Evolutionary conservation across 2,329 filamentous ascomycete species (phyloP).

Genomic region (Exophiala calicioides): DNA sequence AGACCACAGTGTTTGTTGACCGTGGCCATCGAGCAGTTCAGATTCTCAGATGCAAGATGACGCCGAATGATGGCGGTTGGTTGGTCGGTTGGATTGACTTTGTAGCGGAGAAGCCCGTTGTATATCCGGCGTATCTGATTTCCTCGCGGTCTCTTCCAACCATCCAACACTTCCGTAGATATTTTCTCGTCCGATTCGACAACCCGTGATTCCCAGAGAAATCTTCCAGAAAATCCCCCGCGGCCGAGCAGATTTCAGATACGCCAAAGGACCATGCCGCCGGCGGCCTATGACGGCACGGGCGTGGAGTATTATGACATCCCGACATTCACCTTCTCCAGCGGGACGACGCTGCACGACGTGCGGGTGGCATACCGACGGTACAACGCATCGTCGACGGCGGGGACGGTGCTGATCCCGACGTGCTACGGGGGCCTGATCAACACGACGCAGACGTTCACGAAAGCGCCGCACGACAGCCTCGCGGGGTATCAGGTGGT

Average conservation of each 20-base stretch:
- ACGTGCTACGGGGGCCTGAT: constrained; percentile 59
- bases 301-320: constrained; percentile 39
- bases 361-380: constrained; percentile 45
- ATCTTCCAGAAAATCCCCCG: no score
- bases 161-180: not conserved
- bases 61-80: no score
- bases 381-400: constrained; percentile 40
- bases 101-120: no score
- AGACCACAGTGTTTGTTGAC: no score
- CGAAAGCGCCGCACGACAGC: constrained; percentile 37
- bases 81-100: no score
- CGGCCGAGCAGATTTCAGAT: not conserved
- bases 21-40: no score
- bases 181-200: not conserved
- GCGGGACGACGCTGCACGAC: constrained; percentile 37
- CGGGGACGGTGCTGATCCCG: constrained; percentile 50
- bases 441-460: constrained; percentile 52
- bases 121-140: no score
- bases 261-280: constrained; percentile 9
- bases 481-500: constrained; percentile 47
- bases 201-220: not conserved
- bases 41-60: no score
- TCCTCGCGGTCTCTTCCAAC: not conserved
- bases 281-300: constrained; percentile 28
- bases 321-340: constrained; percentile 42